phyloP scores from a whole-genome alignment of 306 rosid species.

The Vigna angularis region DNA sequence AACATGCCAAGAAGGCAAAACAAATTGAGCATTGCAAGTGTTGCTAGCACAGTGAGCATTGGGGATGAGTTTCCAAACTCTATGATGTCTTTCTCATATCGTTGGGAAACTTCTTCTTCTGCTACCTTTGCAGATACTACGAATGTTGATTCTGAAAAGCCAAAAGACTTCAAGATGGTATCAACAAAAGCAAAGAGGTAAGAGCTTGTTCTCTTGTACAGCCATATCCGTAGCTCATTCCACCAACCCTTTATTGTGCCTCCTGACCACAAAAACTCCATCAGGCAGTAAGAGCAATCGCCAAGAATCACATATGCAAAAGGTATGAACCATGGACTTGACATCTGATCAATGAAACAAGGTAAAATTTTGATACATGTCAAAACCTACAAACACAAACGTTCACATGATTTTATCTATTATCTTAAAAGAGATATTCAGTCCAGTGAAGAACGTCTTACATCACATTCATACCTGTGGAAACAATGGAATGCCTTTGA shows the following conservation, averaged over 20 bases:
- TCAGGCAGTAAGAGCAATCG: constrained; percentile 47
- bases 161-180: constrained; percentile 39
- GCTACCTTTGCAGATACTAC: constrained; percentile 62
- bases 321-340: constrained; percentile 76
- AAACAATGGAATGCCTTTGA: constrained; percentile 48
- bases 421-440: not conserved
- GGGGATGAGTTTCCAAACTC: constrained; percentile 75
- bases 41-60: constrained; percentile 58
- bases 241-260: constrained; percentile 83
- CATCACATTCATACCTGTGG: constrained; percentile 36
- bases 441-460: not conserved
- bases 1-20: constrained; percentile 57
- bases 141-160: constrained; percentile 52
- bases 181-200: constrained; percentile 48
- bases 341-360: constrained; percentile 48
- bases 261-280: constrained; percentile 61
- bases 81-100: constrained; percentile 63
- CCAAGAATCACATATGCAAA: constrained; percentile 63
- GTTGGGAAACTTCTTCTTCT: constrained; percentile 58
- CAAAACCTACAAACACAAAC: not conserved
- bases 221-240: constrained; percentile 74
- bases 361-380: not conserved
- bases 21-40: constrained; percentile 64
- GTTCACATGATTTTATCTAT: not conserved
- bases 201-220: constrained; percentile 75